Base-by-base conservation (phyloP, 1,284 basidiomycete genomes). In the Apiotrichum laibachii region DNA sequence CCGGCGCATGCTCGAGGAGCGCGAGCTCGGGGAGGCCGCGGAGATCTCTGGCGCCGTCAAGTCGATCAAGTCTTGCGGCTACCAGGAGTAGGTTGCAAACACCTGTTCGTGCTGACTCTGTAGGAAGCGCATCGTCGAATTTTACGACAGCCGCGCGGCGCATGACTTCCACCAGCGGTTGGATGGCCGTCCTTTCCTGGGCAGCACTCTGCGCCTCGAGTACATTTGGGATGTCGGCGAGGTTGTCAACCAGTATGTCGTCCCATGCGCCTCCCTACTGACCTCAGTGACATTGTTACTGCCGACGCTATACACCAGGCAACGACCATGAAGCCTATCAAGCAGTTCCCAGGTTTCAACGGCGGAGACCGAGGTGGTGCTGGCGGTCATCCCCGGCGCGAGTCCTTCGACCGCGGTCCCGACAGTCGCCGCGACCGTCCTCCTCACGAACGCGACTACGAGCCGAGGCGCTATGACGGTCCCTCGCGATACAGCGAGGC, bases 1-100 rank as follows among this genome's bases (percentile, higher is more conserved):
- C 2, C 84, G 85, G 37, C 84, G 87, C 63, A 75, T 82, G 4
- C 85, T 96, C 49, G 86, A 90, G 60, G 90, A 95, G 61, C 85
- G 86, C 53, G 90, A 93, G 75, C 83, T 98, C 1, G 84, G 88
- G 2, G 82, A 86, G 46, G 87, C 88, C 70, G 93, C 95, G 70
- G 85, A 88, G 64, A 85, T 86, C 53, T 95, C 89, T 67, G 95
- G 95, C 16, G 92, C 95, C 66, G 85, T 99, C 60, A 95, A 94
- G 74, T 80, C 83, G 7, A 83, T 98, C 21, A 85, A 82, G 64
- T 80, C 85, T 6, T 81, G 84, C 15, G 83, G 83, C 51, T 86
- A 88, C 53, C 79, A 80, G 34, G 89, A 91, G 90, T 50, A 19
- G 18, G 49, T 50, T 9, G 10, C 92, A 63, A 61, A 85, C 80